These are phyloP conservation scores for Boletus edulis DNA, from an alignment of 768 basidiomycete genomes.

Conservation along the genomic window DNA sequence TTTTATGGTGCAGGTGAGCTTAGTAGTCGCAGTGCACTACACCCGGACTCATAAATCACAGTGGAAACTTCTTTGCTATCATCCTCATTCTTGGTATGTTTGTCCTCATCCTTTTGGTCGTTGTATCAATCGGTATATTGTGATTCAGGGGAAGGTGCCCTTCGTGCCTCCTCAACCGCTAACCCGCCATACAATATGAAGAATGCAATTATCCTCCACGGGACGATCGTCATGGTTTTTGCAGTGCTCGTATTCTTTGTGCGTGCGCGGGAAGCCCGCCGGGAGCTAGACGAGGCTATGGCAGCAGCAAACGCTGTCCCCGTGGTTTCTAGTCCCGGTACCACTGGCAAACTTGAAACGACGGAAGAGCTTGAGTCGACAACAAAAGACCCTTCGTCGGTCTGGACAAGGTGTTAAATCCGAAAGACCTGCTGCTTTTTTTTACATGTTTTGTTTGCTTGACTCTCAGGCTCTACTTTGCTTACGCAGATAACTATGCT, in stretches of 20 bases:
- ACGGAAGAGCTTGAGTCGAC: not conserved
- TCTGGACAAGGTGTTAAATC: no score
- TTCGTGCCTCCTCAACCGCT: conserved; percentile 59
- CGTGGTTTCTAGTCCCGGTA: not conserved
- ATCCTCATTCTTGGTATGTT: conserved; percentile 59
- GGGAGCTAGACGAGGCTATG: conserved; percentile 60
- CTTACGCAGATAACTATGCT: no score
- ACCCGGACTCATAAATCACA: conserved; percentile 23
- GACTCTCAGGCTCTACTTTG: no score
- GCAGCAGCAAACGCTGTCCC: not conserved
- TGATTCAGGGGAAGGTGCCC: conserved; percentile 56
- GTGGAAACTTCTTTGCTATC: conserved; percentile 65
- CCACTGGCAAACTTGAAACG: not conserved
- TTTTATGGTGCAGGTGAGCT: conserved; percentile 73
- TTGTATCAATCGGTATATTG: not conserved
- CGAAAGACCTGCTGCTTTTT: no score
- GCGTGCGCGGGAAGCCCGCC: conserved; percentile 59
- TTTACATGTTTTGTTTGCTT: no score
- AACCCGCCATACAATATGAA: conserved; percentile 75
- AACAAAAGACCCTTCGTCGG: not conserved
- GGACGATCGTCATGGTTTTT: conserved; percentile 41
- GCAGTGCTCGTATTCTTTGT: conserved; percentile 48
- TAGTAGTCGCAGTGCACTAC: not conserved
- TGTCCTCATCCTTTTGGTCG: not conserved
- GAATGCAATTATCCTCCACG: conserved; percentile 65